These are phyloP conservation scores for Cylindrotheca closterium DNA, from an alignment of 108 stramenopile species.

Conservation along the genomic window DNA sequence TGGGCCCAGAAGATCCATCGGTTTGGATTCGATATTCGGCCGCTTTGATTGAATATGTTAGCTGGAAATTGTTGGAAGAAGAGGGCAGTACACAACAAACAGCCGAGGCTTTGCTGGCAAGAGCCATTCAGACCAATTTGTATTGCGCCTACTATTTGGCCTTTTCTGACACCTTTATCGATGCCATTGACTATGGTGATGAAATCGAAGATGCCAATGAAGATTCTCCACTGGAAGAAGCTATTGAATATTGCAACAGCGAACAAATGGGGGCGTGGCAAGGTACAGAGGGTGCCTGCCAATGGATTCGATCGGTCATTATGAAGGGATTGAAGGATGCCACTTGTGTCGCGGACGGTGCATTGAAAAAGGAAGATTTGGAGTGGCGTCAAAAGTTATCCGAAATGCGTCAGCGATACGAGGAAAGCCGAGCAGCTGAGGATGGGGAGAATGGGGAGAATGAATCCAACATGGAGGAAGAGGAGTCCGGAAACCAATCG, in stretches of 20 bases:
- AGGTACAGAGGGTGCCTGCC: conserved; percentile 74
- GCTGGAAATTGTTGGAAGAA: conserved; percentile 63
- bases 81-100: conserved; percentile 43
- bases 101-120: conserved; percentile 36
- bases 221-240: conserved; percentile 60
- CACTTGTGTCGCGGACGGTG: conserved; percentile 41
- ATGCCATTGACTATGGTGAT: conserved; percentile 78
- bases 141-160: conserved; percentile 76
- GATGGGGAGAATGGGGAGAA: conserved; percentile 13
- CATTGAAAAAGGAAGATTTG: conserved; percentile 52
- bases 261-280: conserved; percentile 64
- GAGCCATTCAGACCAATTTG: conserved; percentile 69
- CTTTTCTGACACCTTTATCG: conserved; percentile 64
- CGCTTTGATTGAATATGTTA: conserved; percentile 74
- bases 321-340: conserved; percentile 36
- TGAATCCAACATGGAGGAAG: conserved; percentile 19
- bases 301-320: conserved; percentile 55
- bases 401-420: conserved; percentile 7
- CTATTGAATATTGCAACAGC: conserved; percentile 81
- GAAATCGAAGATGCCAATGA: conserved; percentile 78
- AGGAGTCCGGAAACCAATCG: conserved; percentile 36
- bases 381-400: conserved; percentile 26
- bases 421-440: conserved; percentile 1
- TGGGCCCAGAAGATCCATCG: conserved; percentile 41
- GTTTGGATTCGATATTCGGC: conserved; percentile 85